A percentile compares a stretch with the other conserved stretches of the same genome.
These are phyloP conservation scores for Selaginella tamariscina DNA, from an alignment of 75 land plant genomes.

Conservation along the genomic window DNA sequence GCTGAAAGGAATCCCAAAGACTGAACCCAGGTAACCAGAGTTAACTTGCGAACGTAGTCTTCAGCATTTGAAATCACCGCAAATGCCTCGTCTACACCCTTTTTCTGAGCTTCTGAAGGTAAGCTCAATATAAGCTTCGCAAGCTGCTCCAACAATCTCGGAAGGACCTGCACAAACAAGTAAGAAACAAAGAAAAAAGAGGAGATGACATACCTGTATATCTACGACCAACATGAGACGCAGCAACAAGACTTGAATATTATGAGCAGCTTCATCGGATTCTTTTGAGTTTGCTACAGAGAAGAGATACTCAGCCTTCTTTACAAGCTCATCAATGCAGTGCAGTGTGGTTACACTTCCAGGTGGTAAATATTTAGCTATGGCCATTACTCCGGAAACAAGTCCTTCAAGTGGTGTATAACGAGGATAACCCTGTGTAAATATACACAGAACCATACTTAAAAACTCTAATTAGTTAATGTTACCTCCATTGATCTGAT, in stretches of 20 bases:
- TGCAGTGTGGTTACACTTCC: slow-evolving; percentile 74
- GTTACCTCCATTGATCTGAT: neutral
- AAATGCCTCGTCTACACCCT: slow-evolving; percentile 46
- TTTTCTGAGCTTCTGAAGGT: slow-evolving; percentile 37
- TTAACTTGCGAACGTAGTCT: slow-evolving; percentile 79
- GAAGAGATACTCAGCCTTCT: slow-evolving; percentile 9
- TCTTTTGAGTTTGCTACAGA: neutral
- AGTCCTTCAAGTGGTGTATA: slow-evolving; percentile 67
- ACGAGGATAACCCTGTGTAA: slow-evolving; percentile 57
- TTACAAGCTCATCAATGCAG: slow-evolving; percentile 45
- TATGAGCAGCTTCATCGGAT: slow-evolving; percentile 38
- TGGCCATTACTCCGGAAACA: slow-evolving; percentile 70
- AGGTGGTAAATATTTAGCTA: slow-evolving; percentile 71
- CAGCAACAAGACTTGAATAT: slow-evolving; percentile 52
- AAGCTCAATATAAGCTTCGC: slow-evolving; percentile 48
- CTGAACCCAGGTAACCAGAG: slow-evolving; percentile 85
- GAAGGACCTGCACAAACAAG: slow-evolving; percentile 48
- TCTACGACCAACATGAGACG: slow-evolving; percentile 66
- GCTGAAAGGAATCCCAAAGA: slow-evolving; percentile 69
- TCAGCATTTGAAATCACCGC: slow-evolving; percentile 64
- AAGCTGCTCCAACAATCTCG: slow-evolving; percentile 51
- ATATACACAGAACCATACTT: slow-evolving; percentile 1
- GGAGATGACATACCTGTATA: slow-evolving; percentile 54
- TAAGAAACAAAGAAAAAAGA: neutral
- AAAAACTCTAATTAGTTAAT: neutral